phyloP scores from a whole-genome alignment of 2,329 filamentous ascomycete species.

The Dryadomyces quercus-mongolicae region DNA sequence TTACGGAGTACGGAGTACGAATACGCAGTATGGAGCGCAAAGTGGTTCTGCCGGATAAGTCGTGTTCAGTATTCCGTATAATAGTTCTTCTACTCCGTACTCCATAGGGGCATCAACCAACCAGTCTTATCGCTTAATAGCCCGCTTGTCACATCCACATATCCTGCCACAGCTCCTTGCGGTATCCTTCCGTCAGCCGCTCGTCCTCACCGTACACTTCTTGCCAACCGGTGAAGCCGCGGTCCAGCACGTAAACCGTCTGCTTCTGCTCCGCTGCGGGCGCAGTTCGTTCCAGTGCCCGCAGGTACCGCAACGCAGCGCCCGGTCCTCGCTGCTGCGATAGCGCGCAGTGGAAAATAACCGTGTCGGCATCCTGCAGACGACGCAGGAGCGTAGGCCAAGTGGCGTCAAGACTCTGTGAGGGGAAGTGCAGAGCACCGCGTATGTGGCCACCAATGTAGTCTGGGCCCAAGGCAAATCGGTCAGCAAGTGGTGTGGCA shows the following conservation, averaged over 20 bases:
- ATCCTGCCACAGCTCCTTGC: conserved; percentile 66
- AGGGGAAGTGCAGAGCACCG: conserved; percentile 65
- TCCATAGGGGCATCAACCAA: too few species aligned
- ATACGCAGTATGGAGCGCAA: too few species aligned
- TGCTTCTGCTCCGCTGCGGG: conserved; percentile 30
- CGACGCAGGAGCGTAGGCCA: conserved; percentile 74
- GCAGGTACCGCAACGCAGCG: conserved; percentile 69
- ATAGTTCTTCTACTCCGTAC: too few species aligned
- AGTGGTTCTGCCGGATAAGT: too few species aligned
- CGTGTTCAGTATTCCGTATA: too few species aligned
- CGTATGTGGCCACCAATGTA: conserved; percentile 84
- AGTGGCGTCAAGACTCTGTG: conserved; percentile 56
- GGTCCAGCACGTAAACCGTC: conserved; percentile 68
- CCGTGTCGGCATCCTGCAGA: conserved; percentile 63
- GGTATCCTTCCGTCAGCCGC: conserved; percentile 70
- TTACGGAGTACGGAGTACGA: too few species aligned
- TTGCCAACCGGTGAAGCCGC: conserved; percentile 85
- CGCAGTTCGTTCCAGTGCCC: conserved; percentile 40
- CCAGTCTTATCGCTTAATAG: background rate
- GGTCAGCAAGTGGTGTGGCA: background rate
- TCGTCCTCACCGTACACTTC: conserved; percentile 68
- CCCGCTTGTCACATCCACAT: background rate
- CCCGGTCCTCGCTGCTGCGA: conserved; percentile 82
- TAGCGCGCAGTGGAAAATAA: conserved; percentile 90
- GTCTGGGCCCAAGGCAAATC: conserved; percentile 51